phyloP scores from a whole-genome alignment of 768 basidiomycete species.

The Trametes elegans region DNA sequence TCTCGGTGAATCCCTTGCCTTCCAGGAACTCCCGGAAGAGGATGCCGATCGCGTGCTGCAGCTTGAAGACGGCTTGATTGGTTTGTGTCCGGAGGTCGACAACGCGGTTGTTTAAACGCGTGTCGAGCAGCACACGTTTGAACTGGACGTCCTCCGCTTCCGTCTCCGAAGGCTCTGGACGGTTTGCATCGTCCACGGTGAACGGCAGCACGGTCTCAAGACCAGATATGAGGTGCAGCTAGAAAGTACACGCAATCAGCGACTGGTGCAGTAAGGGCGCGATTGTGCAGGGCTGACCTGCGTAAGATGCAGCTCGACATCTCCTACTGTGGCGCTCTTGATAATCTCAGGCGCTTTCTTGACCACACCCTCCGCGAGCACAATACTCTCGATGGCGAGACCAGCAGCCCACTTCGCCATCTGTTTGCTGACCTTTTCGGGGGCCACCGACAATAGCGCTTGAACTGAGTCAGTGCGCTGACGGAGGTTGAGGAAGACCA shows the following conservation, averaged over 20 bases:
- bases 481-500: slow-evolving; percentile 91
- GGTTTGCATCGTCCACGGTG: slow-evolving; percentile 87
- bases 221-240: slow-evolving; percentile 66
- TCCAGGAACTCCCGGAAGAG: slow-evolving; percentile 85
- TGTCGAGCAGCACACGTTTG: slow-evolving; percentile 86
- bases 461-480: slow-evolving; percentile 88
- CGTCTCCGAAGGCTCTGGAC: slow-evolving; percentile 81
- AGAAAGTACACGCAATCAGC: background rate
- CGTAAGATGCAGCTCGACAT: slow-evolving; percentile 82
- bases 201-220: slow-evolving; percentile 84
- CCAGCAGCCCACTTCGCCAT: slow-evolving; percentile 92
- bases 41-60: slow-evolving; percentile 86
- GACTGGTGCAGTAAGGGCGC: background rate
- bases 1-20: slow-evolving; percentile 80
- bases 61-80: slow-evolving; percentile 92
- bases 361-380: slow-evolving; percentile 84
- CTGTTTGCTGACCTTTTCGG: slow-evolving; percentile 86
- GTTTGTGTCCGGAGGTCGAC: slow-evolving; percentile 95
- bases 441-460: slow-evolving; percentile 69
- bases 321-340: slow-evolving; percentile 85
- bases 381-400: slow-evolving; percentile 83
- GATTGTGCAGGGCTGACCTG: slow-evolving; percentile 50
- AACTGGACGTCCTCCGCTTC: slow-evolving; percentile 61
- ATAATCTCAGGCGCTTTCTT: slow-evolving; percentile 79
- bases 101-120: slow-evolving; percentile 91